A percentile compares a stretch with the other conserved stretches of the same genome.
Conservation (phyloP, 2,329 filamentous ascomycete genomes). For the Ascochyta viciae-villosae region DNA sequence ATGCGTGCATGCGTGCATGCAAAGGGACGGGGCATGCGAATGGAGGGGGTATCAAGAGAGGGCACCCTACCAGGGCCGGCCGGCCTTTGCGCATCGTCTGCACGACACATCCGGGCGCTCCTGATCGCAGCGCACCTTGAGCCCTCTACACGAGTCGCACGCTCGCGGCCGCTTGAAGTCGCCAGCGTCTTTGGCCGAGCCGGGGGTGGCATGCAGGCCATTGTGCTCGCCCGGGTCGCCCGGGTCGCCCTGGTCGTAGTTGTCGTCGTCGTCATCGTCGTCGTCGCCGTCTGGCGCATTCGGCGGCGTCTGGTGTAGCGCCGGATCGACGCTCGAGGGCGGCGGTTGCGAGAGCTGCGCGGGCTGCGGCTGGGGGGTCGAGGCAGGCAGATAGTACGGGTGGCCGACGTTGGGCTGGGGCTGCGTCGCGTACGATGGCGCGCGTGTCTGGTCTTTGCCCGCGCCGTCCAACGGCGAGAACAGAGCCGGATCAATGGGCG, state of each 20-base stretch:
- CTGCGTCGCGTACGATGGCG: conserved; percentile 35
- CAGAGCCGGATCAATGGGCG: conserved; percentile 43
- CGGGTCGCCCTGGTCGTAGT: conserved; percentile 13
- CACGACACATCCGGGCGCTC: conserved; percentile 68
- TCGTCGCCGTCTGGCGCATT: conserved; percentile 25
- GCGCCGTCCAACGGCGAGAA: conserved; percentile 34
- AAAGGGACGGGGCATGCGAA: too few species aligned
- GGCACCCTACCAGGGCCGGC: conserved; percentile 70
- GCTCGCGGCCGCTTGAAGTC: conserved; percentile 57
- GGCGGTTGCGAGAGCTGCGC: conserved; percentile 26
- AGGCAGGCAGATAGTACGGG: conserved; percentile 44
- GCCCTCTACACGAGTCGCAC: conserved; percentile 56
- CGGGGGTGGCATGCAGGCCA: conserved; percentile 37
- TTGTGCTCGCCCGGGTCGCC: conserved; percentile 29
- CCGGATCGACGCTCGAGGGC: conserved; percentile 37
- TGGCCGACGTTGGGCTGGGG: conserved; percentile 32
- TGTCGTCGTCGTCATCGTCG: conserved; percentile 41
- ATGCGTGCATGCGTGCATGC: too few species aligned
- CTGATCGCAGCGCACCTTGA: conserved; percentile 74
- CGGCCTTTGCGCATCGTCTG: conserved; percentile 78
- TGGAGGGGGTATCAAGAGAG: conserved; percentile 48
- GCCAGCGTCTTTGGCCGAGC: conserved; percentile 39
- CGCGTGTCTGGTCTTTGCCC: background rate
- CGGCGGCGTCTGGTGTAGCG: conserved; percentile 44
- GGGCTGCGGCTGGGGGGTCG: conserved; percentile 29